A percentile compares a stretch with the other conserved stretches of the same genome.
phyloP scores from a whole-genome alignment of 768 basidiomycete genomes.

The Suillus clintonianus region DNA sequence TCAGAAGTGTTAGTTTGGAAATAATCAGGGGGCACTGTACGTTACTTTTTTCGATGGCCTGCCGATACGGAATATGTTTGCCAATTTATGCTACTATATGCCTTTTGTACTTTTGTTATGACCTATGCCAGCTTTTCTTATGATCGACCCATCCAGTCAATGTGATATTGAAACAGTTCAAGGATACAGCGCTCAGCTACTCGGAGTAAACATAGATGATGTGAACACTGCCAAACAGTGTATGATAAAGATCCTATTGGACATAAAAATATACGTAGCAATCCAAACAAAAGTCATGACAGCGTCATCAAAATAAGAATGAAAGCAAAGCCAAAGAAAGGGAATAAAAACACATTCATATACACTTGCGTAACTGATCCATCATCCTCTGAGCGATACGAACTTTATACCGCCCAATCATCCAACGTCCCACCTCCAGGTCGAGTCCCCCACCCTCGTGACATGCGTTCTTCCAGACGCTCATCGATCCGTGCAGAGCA shows the following conservation, averaged over 20 bases:
- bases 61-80: constrained; percentile 2
- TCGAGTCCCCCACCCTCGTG: constrained; percentile 49
- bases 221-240: neutral
- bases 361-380: constrained; percentile 15
- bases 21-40: neutral
- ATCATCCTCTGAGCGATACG: neutral
- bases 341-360: constrained; percentile 5
- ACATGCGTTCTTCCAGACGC: constrained; percentile 53
- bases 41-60: neutral
- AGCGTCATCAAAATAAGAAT: neutral
- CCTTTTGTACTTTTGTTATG: constrained; percentile 14
- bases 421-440: constrained; percentile 45
- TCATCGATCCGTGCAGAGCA: constrained; percentile 41
- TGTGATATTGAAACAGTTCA: neutral
- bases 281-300: neutral
- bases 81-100: constrained; percentile 11
- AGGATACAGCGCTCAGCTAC: neutral
- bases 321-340: neutral
- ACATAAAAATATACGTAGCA: neutral
- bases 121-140: constrained; percentile 6
- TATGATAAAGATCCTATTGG: neutral
- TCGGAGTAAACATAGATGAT: neutral
- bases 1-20: neutral
- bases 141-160: neutral
- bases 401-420: constrained; percentile 54